phyloP scores from a whole-genome alignment of 257 asterid species.

The Gentiana dahurica region DNA sequence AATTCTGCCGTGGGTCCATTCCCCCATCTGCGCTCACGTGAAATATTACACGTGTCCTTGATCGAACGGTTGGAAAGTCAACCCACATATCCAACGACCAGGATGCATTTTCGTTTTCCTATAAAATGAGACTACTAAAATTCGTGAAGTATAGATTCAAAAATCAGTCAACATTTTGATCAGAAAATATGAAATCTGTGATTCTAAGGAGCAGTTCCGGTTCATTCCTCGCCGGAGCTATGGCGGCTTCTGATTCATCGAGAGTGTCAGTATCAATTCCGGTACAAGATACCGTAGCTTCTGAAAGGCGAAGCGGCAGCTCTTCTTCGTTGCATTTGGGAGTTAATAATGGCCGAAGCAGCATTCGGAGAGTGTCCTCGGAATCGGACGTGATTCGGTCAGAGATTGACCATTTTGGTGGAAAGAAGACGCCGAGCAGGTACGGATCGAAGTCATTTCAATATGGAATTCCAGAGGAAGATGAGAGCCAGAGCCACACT shows the following conservation, averaged over 20 bases:
- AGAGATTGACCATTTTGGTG: slow-evolving; percentile 6
- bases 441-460: slow-evolving; percentile 26
- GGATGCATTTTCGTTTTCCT: not conserved
- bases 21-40: slow-evolving; percentile 26
- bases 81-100: slow-evolving; percentile 17
- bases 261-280: slow-evolving; percentile 13
- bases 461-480: slow-evolving; percentile 26
- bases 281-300: slow-evolving; percentile 8
- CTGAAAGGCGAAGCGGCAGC: slow-evolving; percentile 3
- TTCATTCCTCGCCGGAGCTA: slow-evolving; percentile 18
- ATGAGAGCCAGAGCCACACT: not conserved
- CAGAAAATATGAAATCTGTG: slow-evolving; percentile 27
- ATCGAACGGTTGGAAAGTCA: slow-evolving; percentile 4
- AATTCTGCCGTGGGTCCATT: slow-evolving; percentile 3
- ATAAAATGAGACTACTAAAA: not conserved
- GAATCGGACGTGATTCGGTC: slow-evolving; percentile 25
- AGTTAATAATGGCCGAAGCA: slow-evolving; percentile 1
- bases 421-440: slow-evolving; percentile 11
- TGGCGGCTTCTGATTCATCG: slow-evolving; percentile 12
- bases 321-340: slow-evolving; percentile 21
- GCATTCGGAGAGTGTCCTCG: slow-evolving; percentile 32
- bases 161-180: not conserved
- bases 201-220: slow-evolving; percentile 47
- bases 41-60: slow-evolving; percentile 23
- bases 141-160: not conserved